phyloP scores from a whole-genome alignment of 1,139 yeast species.

The Arxiozyma bovina region DNA sequence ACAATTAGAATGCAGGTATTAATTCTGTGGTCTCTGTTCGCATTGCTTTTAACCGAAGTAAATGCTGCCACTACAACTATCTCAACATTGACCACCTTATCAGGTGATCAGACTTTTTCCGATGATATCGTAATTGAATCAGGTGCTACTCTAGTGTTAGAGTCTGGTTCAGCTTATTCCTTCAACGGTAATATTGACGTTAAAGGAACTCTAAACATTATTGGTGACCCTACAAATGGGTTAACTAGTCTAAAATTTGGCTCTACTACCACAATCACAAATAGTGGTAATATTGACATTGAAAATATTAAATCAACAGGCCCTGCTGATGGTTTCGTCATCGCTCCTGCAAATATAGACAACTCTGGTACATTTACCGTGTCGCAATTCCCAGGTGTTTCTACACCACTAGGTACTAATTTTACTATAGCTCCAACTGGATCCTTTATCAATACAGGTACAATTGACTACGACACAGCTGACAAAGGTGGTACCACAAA shows the following conservation, averaged over 20 bases:
- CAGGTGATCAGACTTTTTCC: not conserved
- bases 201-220: not conserved
- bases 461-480: slow-evolving; percentile 1
- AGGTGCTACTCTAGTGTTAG: not conserved
- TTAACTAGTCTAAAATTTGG: not conserved
- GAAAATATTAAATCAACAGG: not conserved
- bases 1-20: too few species aligned
- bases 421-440: slow-evolving; percentile 2
- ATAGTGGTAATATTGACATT: not conserved
- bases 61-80: too few species aligned
- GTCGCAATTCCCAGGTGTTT: not conserved
- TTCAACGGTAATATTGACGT: not conserved
- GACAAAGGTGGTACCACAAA: not conserved
- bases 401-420: not conserved
- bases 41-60: too few species aligned
- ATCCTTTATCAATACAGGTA: not conserved
- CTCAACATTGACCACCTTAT: not conserved
- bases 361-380: not conserved
- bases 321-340: not conserved
- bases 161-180: not conserved
- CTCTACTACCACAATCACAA: not conserved
- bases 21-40: too few species aligned
- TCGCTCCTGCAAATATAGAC: not conserved
- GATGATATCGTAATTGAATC: not conserved
- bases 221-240: not conserved